Percentiles rank a stretch among this genome's conserved stretches.
These are phyloP conservation scores for Boletus huronensis DNA, from an alignment of 768 basidiomycete species.

Conservation along the genomic window DNA sequence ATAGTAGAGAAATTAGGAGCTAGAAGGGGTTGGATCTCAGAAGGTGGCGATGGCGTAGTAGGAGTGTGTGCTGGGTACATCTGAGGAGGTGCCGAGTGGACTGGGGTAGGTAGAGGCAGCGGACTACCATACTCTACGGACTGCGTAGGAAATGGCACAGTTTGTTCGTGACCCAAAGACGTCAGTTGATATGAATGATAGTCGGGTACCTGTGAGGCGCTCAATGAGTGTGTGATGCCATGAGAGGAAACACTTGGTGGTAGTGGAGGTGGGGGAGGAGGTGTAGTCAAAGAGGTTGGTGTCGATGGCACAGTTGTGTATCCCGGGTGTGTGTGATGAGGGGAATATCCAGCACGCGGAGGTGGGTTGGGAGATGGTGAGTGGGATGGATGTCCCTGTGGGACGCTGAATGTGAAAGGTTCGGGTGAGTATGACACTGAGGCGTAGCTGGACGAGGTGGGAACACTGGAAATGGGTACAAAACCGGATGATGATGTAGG, in stretches of 20 bases:
- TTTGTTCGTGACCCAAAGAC: constrained; percentile 19
- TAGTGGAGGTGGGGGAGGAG: constrained; percentile 6
- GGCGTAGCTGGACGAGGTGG: constrained; percentile 37
- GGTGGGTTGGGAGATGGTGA: constrained; percentile 20
- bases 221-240: constrained; percentile 29
- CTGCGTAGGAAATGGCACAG: constrained; percentile 22
- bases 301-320: constrained; percentile 10
- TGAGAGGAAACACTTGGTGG: constrained; percentile 14
- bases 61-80: constrained; percentile 18
- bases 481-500: constrained; percentile 69
- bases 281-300: constrained; percentile 2
- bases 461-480: constrained; percentile 44
- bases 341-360: constrained; percentile 16
- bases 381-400: constrained; percentile 42
- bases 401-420: constrained; percentile 29
- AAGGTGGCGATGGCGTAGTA: constrained; percentile 25
- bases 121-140: constrained; percentile 22
- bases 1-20: background rate
- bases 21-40: constrained; percentile 14
- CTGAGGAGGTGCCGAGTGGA: constrained; percentile 26
- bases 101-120: constrained; percentile 20
- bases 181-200: constrained; percentile 24
- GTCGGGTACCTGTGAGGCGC: constrained; percentile 24
- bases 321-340: constrained; percentile 16
- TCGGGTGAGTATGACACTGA: constrained; percentile 35